Conservation (phyloP, 2,329 filamentous ascomycete species). For the Ophiostoma piceae region DNA sequence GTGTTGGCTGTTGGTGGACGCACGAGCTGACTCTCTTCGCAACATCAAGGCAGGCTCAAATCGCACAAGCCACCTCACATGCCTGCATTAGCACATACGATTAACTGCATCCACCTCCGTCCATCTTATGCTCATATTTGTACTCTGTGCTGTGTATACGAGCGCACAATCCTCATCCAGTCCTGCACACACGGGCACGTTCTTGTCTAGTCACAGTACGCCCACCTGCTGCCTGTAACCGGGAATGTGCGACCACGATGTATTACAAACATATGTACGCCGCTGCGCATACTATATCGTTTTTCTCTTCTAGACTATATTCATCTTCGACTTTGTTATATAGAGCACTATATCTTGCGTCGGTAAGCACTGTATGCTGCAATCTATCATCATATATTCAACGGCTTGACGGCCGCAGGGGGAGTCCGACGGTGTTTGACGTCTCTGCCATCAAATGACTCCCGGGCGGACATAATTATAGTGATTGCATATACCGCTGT, state of each 20-base stretch:
- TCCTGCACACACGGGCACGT: not conserved
- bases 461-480: constrained; percentile 5
- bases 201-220: not conserved
- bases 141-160: not conserved
- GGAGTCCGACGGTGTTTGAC: not conserved
- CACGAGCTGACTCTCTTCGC: not conserved
- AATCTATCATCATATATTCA: not conserved
- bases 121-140: no score
- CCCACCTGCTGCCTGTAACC: not conserved
- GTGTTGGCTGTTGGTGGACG: not conserved
- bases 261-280: not conserved
- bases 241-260: not conserved
- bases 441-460: not conserved
- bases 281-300: not conserved
- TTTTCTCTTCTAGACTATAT: not conserved
- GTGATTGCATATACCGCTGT: not conserved
- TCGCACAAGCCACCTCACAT: not conserved
- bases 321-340: not conserved
- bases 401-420: constrained; percentile 2
- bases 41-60: not conserved
- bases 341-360: no score
- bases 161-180: not conserved
- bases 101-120: no score
- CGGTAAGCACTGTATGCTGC: not conserved
- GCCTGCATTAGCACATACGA: not conserved